Conservation (phyloP, 139 green algal species). For the Coccomyxa sp. region DNA sequence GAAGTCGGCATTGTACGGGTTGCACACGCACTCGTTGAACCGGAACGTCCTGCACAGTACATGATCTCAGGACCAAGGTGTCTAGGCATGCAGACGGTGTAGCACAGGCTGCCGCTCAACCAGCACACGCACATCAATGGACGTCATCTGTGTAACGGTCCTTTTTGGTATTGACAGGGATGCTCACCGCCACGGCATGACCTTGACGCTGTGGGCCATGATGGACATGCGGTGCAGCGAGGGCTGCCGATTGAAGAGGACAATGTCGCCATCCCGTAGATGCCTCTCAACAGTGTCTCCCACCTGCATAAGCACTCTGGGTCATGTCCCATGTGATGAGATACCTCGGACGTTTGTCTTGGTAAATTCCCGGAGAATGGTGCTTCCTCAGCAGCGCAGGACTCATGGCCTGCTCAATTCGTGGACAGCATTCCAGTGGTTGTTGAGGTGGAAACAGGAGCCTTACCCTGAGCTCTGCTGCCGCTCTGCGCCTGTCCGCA, state of each 20-base stretch:
- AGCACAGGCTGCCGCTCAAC: not conserved
- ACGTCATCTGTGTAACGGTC: not conserved
- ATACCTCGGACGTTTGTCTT: too few species aligned
- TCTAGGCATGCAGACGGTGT: not conserved
- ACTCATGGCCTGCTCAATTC: too few species aligned
- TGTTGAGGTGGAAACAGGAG: too few species aligned
- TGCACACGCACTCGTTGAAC: slow-evolving; percentile 98
- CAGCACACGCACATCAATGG: too few species aligned
- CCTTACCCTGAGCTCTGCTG: slow-evolving; percentile 69
- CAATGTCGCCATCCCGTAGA: slow-evolving; percentile 89
- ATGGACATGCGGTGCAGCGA: slow-evolving; percentile 96
- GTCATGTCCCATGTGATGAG: too few species aligned
- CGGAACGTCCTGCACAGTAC: slow-evolving; percentile 81
- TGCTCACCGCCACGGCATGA: slow-evolving; percentile 68
- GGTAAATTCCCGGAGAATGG: too few species aligned
- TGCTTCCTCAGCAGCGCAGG: too few species aligned
- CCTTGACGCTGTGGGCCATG: slow-evolving; percentile 88
- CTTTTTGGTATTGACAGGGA: not conserved
- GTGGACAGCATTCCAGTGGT: too few species aligned
- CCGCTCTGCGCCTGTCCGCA: slow-evolving; percentile 83
- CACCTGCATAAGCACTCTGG: too few species aligned
- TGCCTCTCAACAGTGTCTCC: slow-evolving; percentile 93
- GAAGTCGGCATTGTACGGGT: slow-evolving; percentile 99
- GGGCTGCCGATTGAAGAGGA: slow-evolving; percentile 99
- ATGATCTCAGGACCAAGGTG: too few species aligned